phyloP scores from a whole-genome alignment of 108 stramenopile genomes.

The Phaeodactylum tricornutum region DNA sequence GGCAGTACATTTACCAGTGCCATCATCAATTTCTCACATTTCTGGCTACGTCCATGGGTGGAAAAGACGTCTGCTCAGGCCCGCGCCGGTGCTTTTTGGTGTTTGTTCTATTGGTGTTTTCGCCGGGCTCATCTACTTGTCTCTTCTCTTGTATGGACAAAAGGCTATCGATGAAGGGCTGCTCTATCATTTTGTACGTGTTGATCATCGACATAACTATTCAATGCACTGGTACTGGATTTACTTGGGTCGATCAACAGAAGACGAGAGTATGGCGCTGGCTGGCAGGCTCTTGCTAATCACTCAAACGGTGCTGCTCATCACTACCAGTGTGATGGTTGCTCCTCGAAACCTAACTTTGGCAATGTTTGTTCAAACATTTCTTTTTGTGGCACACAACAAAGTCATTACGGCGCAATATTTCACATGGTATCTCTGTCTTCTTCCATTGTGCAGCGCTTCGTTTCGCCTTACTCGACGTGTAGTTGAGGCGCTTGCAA shows the following conservation, averaged over 20 bases:
- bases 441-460: conserved; percentile 65
- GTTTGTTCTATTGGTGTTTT: conserved; percentile 45
- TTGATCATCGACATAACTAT: conserved; percentile 84
- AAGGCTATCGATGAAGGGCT: conserved; percentile 79
- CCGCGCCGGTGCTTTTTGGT: conserved; percentile 43
- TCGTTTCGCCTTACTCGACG: conserved; percentile 25
- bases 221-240: conserved; percentile 76
- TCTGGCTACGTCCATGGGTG: conserved; percentile 16
- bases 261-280: not conserved
- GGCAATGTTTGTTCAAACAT: conserved; percentile 84
- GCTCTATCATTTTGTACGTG: conserved; percentile 88
- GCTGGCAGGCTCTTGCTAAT: conserved; percentile 49
- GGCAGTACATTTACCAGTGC: too few species aligned
- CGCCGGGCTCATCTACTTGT: conserved; percentile 39
- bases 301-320: conserved; percentile 70
- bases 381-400: conserved; percentile 95
- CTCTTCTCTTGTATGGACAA: conserved; percentile 54
- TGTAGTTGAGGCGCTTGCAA: conserved; percentile 10
- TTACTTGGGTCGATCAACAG: conserved; percentile 68
- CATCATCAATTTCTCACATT: conserved; percentile 9
- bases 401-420: conserved; percentile 99
- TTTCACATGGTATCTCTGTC: conserved; percentile 91
- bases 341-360: conserved; percentile 62
- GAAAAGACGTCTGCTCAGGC: conserved; percentile 21
- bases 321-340: conserved; percentile 54